These are phyloP conservation scores for Pseudogymnoascus destructans DNA, from an alignment of 2,329 filamentous ascomycete genomes.

Conservation along the genomic window DNA sequence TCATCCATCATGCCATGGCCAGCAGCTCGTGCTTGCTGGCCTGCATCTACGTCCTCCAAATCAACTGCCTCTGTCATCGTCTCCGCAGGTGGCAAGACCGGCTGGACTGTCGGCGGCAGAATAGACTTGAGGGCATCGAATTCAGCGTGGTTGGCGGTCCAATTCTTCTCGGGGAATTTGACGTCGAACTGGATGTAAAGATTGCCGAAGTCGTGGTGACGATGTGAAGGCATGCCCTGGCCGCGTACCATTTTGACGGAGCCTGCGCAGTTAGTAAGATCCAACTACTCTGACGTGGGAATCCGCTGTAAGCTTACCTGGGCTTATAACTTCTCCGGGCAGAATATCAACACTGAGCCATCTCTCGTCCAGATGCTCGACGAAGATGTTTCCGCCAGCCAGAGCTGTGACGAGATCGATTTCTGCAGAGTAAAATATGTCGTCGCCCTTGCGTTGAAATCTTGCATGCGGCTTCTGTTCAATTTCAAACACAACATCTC, in stretches of 20 bases:
- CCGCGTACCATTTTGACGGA: slow-evolving; percentile 87
- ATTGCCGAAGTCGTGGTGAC: slow-evolving; percentile 92
- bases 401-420: slow-evolving; percentile 93
- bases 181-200: slow-evolving; percentile 96
- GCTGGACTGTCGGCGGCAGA: slow-evolving; percentile 53
- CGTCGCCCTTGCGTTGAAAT: slow-evolving; percentile 93
- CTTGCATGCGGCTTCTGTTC: slow-evolving; percentile 96
- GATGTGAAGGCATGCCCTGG: slow-evolving; percentile 92
- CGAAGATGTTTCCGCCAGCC: slow-evolving; percentile 77
- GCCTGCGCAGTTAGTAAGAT: slow-evolving; percentile 37
- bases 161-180: slow-evolving; percentile 81
- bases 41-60: slow-evolving; percentile 70
- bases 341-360: slow-evolving; percentile 91
- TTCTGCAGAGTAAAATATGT: slow-evolving; percentile 87
- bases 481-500: slow-evolving; percentile 97
- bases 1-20: slow-evolving; percentile 56
- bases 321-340: slow-evolving; percentile 87
- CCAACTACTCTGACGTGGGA: slow-evolving; percentile 14
- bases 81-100: slow-evolving; percentile 56
- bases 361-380: slow-evolving; percentile 94
- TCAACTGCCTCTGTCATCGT: slow-evolving; percentile 85
- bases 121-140: slow-evolving; percentile 72
- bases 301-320: slow-evolving; percentile 48
- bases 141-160: slow-evolving; percentile 51
- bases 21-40: slow-evolving; percentile 53